A percentile compares a stretch with the other conserved stretches of the same genome.
These are phyloP conservation scores for Brasenia schreberi DNA, from an alignment of 164 flowering plant species.

Conservation along the genomic window DNA sequence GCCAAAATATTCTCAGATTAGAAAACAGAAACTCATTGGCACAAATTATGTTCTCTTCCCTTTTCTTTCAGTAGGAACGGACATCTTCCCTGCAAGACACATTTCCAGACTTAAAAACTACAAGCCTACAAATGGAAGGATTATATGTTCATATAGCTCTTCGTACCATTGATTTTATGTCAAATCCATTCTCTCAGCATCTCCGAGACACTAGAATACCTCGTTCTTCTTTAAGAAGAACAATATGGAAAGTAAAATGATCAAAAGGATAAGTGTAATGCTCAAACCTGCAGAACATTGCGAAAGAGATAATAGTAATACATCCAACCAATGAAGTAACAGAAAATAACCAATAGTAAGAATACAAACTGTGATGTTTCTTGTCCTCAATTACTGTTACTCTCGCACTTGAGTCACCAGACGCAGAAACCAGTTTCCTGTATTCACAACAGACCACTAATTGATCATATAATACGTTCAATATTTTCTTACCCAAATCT, in stretches of 20 bases:
- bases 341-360: slow-evolving; percentile 1
- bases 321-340: not conserved
- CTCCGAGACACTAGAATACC: not conserved
- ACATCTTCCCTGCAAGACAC: too few species aligned
- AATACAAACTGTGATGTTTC: slow-evolving; percentile 30
- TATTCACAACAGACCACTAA: slow-evolving; percentile 4
- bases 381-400: slow-evolving; percentile 46
- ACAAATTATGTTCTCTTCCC: too few species aligned
- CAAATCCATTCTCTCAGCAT: too few species aligned
- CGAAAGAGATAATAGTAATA: not conserved
- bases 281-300: slow-evolving; percentile 27
- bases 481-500: not conserved
- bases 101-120: too few species aligned
- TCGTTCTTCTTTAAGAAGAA: slow-evolving; percentile 19
- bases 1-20: too few species aligned
- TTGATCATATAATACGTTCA: not conserved
- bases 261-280: slow-evolving; percentile 30
- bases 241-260: slow-evolving; percentile 36
- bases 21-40: too few species aligned
- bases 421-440: slow-evolving; percentile 71
- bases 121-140: too few species aligned
- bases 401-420: slow-evolving; percentile 74
- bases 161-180: too few species aligned
- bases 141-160: too few species aligned
- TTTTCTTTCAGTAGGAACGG: too few species aligned